Base-by-base conservation (phyloP, 2,329 filamentous ascomycete genomes). In the Tolypocladium cylindrosporum region DNA sequence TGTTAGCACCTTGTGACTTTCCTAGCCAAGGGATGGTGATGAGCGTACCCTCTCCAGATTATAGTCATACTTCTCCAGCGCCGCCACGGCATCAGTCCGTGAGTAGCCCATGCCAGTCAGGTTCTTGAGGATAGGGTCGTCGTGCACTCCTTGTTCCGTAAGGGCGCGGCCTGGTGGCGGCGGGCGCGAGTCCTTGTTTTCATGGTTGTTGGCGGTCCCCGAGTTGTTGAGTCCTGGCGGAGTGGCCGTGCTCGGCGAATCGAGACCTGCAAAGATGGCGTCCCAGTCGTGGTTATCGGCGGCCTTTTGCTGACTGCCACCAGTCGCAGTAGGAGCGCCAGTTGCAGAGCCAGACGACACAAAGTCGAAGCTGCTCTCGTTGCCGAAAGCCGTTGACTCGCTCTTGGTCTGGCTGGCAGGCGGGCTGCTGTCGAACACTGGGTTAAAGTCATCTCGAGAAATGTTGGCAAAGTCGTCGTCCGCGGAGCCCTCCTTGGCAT, bases 61-160 rank as follows among this genome's bases (percentile, higher is more conserved):
- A 74, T 97, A 97, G 75, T 97, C 91, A 71, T 89, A 96, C 72
- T 93, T 92, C 78, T 97, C 93, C 69, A 97, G 75, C 31, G 94
- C 93, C 55, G 79, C 79, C 41, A 97, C 75, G 19, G 91, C 89
- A 55, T 90, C 85, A 9, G 79, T 76, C 37, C 93, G 81, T 5
- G 84, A 75, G 69, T 95, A 97, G 0, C 93, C 93, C 91, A 97
- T 96, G 11, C 84, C 81, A 1, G 90, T 96, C 68, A 97, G 72
- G 65, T 91, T 87, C 78, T 96, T 95, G 64, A 97, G 75, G 58
- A 96, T 93, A 10, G 91, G 89, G 69, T 97, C 93, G 68, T 97
- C 93, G 67, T 95, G 90, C 67, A 88, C 88, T 4, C 88, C 88
- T 24, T 86, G 84, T 56, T 85, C 82, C 51, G 85, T 88, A 55